Base-by-base conservation (phyloP, 352 stramenopile species). In the Pythium rhizo-oryzae region DNA sequence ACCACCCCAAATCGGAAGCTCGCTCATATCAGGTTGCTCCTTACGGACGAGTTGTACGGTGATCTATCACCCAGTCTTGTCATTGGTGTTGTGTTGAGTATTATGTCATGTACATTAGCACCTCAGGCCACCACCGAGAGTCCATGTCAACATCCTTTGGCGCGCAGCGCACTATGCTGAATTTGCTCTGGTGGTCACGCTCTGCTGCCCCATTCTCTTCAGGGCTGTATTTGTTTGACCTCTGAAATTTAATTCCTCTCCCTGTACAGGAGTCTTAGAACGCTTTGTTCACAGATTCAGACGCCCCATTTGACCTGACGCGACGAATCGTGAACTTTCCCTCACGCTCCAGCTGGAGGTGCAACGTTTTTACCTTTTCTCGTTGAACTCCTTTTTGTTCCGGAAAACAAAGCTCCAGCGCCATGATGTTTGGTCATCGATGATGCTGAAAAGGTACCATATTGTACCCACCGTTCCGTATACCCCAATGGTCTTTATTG, bases 241-340 rank as follows among this genome's bases (percentile, higher is more conserved):
- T 21, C 19, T 49, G 43, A 49, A 59, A 59, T 6, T 18, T 30
- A 24, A 59, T 59, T 2, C 52, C 52, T 41, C 28, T 59, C 25
- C 25, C 52, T 25, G 7, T 44, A n/a, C 52, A 59, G 52, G 46
- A 43, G 9, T 25, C 21, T 46, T 59, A 46, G 52, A 59, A 59
- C 33, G 52, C 52, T 19, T 46, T 59, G 24, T 59, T 59, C 52
- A 46, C 57, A 53, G 21, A 55, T 30, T 63, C 41, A 44, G 57
- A 25, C 13, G 43, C 57, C 0, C 54, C 54, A 50, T 50, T 24
- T 33, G 57, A 53, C 11, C 57, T 23, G 57, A 63, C 55, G 13
- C 57, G 57, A 18, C 33, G 16, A 16, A 46, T 59, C 13, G 7
- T 5, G 28, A 59, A 46, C 52, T 30, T 59, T 49, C 43, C 43